A percentile compares a stretch with the other conserved stretches of the same genome.
phyloP scores from a whole-genome alignment of 495 filamentous ascomycete genomes.

The Aspergillus sclerotioniger region DNA sequence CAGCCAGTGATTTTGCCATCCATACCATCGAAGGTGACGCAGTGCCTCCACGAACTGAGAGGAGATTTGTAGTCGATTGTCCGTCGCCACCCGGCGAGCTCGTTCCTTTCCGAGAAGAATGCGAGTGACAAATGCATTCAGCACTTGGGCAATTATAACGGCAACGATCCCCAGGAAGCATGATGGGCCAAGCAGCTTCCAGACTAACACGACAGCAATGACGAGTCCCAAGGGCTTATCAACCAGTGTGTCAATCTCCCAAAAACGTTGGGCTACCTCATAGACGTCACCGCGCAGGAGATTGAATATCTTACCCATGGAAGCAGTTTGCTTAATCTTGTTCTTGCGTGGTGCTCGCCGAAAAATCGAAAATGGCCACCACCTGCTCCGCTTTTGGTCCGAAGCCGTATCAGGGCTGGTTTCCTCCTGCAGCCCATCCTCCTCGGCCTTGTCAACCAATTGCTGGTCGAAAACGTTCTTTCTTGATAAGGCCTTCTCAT shows the following conservation, averaged over 20 bases:
- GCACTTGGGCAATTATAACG: conserved; percentile 58
- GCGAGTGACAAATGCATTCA: conserved; percentile 64
- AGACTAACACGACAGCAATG: conserved; percentile 66
- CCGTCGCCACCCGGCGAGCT: conserved; percentile 63
- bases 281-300: conserved; percentile 78
- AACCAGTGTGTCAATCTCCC: conserved; percentile 70
- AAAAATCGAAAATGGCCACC: conserved; percentile 22
- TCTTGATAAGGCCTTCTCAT: conserved; percentile 75
- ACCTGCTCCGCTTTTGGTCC: conserved; percentile 8
- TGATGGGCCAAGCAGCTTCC: conserved; percentile 74
- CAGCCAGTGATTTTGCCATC: conserved; percentile 81
- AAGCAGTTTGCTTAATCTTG: conserved; percentile 57
- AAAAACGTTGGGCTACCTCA: conserved; percentile 77
- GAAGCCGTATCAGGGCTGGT: conserved; percentile 2
- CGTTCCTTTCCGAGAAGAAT: conserved; percentile 60
- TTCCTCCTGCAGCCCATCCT: conserved; percentile 1
- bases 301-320: conserved; percentile 82
- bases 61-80: conserved; percentile 68
- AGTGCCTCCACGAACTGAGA: conserved; percentile 82
- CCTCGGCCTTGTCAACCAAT: conserved; percentile 16
- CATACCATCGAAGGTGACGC: conserved; percentile 83
- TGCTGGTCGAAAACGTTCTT: conserved; percentile 62
- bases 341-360: conserved; percentile 17
- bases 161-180: conserved; percentile 69
- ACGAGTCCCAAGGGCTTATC: conserved; percentile 67